phyloP scores from a whole-genome alignment of 106 monocot genomes.

The Phalaenopsis aphrodite region DNA sequence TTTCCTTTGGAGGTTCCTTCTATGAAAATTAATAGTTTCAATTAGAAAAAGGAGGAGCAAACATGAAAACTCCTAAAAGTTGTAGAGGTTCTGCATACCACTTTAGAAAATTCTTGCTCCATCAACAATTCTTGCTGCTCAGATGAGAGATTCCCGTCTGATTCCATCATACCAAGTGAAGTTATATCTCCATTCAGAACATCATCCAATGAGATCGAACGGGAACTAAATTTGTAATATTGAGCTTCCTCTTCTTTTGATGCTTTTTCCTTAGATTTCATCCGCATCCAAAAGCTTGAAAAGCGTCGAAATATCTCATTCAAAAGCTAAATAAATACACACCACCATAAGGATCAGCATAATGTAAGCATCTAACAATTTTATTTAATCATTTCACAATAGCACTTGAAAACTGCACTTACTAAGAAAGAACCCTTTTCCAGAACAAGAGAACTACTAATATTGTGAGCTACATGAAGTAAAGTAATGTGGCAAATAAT shows the following conservation, averaged over 20 bases:
- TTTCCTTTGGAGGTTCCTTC: constrained; percentile 26
- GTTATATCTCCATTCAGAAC: constrained; percentile 36
- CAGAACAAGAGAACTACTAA: constrained; percentile 50
- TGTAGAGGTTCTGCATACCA: constrained; percentile 13
- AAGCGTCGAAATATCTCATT: constrained; percentile 58
- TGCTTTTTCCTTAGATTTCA: constrained; percentile 50
- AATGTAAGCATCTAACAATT: not conserved
- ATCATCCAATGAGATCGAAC: constrained; percentile 51
- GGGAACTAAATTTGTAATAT: constrained; percentile 60
- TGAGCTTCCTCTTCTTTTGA: constrained; percentile 46
- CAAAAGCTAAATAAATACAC: constrained; percentile 32
- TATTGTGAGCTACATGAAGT: constrained; percentile 25
- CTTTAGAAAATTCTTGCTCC: constrained; percentile 33
- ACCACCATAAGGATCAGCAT: not conserved
- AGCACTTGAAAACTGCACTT: constrained; percentile 10
- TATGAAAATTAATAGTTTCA: constrained; percentile 17
- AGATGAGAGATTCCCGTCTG: constrained; percentile 24
- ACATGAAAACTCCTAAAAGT: not conserved
- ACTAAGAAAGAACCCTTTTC: constrained; percentile 54
- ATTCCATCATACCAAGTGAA: constrained; percentile 23
- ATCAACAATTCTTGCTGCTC: constrained; percentile 37
- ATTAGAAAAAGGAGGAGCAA: constrained; percentile 10
- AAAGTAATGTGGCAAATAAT: constrained; percentile 47
- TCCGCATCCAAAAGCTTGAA: constrained; percentile 55
- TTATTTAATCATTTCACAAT: not conserved